phyloP scores from a whole-genome alignment of 2,329 filamentous ascomycete species.

The Hymenoscyphus linearis region DNA sequence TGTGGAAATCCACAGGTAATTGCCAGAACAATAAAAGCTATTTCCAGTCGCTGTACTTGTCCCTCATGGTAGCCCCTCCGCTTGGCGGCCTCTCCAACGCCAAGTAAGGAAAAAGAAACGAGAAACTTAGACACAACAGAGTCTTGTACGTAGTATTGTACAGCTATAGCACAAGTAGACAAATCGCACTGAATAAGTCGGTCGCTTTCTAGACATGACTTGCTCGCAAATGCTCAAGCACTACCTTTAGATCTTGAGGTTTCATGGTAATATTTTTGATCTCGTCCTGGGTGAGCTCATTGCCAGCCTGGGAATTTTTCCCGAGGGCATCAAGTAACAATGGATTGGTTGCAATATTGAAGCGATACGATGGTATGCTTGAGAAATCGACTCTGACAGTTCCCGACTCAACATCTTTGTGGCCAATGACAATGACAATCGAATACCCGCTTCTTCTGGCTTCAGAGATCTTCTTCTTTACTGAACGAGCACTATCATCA shows the following conservation, averaged over 20 bases:
- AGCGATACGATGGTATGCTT: constrained; percentile 28
- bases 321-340: constrained; percentile 3
- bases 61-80: not conserved
- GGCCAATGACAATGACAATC: constrained; percentile 67
- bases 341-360: constrained; percentile 2
- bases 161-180: constrained; percentile 8
- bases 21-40: no score
- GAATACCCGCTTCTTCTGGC: constrained; percentile 70
- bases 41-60: no score
- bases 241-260: constrained; percentile 12
- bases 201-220: constrained; percentile 8
- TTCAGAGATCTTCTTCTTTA: constrained; percentile 66
- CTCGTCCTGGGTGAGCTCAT: constrained; percentile 7
- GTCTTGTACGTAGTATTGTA: constrained; percentile 4
- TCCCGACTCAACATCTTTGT: constrained; percentile 53
- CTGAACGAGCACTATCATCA: constrained; percentile 55
- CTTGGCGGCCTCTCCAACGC: not conserved
- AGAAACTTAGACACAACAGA: not conserved
- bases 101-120: not conserved
- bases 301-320: not conserved
- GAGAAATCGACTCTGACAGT: constrained; percentile 48
- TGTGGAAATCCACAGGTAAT: no score
- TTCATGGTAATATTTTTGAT: constrained; percentile 16
- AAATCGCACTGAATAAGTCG: not conserved
- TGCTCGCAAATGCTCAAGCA: constrained; percentile 12